Percentiles rank a stretch among this genome's conserved stretches.
Evolutionary conservation across 2,329 filamentous ascomycete species (phyloP).

Genomic region (Colletotrichum sidae): DNA sequence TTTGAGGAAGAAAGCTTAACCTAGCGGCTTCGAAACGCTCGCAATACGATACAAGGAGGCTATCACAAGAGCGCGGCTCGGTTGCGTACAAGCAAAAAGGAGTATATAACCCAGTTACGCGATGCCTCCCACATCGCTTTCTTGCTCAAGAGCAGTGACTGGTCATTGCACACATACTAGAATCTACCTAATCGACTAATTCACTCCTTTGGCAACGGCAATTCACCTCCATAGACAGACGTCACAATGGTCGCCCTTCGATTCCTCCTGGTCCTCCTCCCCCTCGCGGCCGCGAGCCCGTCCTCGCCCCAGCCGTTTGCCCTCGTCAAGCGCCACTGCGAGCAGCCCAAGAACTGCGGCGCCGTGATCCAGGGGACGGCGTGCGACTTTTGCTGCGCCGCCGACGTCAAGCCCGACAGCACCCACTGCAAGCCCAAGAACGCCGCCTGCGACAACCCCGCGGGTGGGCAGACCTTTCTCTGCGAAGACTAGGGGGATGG

Average conservation of each 20-base stretch:
- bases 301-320: background rate
- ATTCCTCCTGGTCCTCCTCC: constrained; percentile 1
- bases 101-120: too few relatives aligned
- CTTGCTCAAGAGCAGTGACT: too few relatives aligned
- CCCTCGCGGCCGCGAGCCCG: constrained; percentile 21
- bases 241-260: constrained; percentile 11
- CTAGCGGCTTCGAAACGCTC: too few relatives aligned
- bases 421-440: constrained; percentile 15
- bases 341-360: constrained; percentile 37
- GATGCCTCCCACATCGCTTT: too few relatives aligned
- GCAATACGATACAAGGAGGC: too few relatives aligned
- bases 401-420: constrained; percentile 22
- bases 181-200: background rate
- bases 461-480: constrained; percentile 7
- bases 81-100: too few relatives aligned
- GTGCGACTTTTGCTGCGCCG: constrained; percentile 29
- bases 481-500: constrained; percentile 1
- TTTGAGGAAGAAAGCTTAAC: too few relatives aligned
- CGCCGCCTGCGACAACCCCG: background rate
- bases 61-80: too few relatives aligned
- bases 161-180: background rate
- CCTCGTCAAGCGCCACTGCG: constrained; percentile 33
- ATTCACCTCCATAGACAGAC: background rate
- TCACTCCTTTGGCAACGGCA: background rate
- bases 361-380: constrained; percentile 18